A percentile compares a stretch with the other conserved stretches of the same genome.
phyloP scores from a whole-genome alignment of 2,329 filamentous ascomycete species.

The Pleomassaria siparia region DNA sequence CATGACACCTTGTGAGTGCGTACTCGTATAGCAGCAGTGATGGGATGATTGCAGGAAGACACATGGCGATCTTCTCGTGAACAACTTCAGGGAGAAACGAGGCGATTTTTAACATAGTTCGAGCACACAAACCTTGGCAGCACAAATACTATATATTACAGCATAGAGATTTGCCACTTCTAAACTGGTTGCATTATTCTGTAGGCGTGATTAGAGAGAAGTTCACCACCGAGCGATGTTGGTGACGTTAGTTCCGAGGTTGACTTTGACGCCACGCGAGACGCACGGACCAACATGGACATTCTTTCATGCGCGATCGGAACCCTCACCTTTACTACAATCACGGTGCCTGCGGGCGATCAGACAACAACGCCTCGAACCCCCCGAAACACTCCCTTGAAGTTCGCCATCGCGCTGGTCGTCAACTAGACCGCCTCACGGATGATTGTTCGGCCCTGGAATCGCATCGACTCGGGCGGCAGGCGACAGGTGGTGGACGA shows the following conservation, averaged over 20 bases:
- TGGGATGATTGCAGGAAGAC: too few species aligned
- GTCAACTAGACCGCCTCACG: neutral
- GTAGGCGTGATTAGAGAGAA: too few species aligned
- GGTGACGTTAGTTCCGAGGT: too few species aligned
- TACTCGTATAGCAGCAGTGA: too few species aligned
- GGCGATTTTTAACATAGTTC: too few species aligned
- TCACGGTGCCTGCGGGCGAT: slow-evolving; percentile 17
- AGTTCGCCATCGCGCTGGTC: neutral
- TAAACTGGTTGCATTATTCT: too few species aligned
- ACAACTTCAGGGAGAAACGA: too few species aligned
- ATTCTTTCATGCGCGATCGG: neutral
- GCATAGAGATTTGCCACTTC: too few species aligned
- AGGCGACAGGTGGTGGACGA: neutral
- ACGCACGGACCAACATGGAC: neutral
- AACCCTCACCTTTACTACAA: slow-evolving; percentile 23
- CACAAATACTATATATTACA: too few species aligned
- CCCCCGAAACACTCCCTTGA: neutral
- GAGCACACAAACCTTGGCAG: too few species aligned
- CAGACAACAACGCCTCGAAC: slow-evolving; percentile 6
- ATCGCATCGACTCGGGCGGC: neutral
- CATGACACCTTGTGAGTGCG: neutral
- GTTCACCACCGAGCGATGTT: too few species aligned
- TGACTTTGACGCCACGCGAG: neutral
- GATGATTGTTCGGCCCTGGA: neutral
- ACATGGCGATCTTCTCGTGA: too few species aligned